Percentiles rank a stretch among this genome's conserved stretches.
Conservation (phyloP, 2,329 filamentous ascomycete species). For the Diplodia scrobiculata region DNA sequence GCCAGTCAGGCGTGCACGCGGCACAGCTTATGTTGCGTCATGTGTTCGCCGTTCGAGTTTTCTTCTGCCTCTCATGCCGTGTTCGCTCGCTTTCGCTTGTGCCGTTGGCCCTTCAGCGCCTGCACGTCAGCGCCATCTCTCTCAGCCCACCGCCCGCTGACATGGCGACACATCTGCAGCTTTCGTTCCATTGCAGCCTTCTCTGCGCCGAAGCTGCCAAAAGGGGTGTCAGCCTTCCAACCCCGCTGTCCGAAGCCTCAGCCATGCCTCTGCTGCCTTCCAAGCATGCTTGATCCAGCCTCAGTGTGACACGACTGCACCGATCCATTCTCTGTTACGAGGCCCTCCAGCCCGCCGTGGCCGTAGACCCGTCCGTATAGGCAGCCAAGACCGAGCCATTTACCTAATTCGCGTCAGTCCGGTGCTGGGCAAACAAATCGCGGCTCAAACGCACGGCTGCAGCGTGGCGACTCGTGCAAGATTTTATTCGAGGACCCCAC, state of each 20-base stretch:
- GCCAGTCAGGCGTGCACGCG: background rate
- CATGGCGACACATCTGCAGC: slow-evolving; percentile 8
- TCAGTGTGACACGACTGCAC: slow-evolving; percentile 18
- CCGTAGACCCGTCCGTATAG: slow-evolving; percentile 8
- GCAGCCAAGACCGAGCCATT: slow-evolving; percentile 5
- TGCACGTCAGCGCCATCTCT: background rate
- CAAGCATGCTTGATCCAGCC: slow-evolving; percentile 1
- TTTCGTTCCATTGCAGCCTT: slow-evolving; percentile 25
- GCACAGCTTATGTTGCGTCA: slow-evolving; percentile 19
- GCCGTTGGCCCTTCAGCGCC: background rate
- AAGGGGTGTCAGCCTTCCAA: background rate
- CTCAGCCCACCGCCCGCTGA: slow-evolving; percentile 14
- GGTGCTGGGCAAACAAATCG: slow-evolving; percentile 17
- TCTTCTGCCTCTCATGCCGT: slow-evolving; percentile 1
- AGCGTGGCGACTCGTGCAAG: slow-evolving; percentile 17
- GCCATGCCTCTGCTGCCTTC: background rate
- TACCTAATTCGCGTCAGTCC: slow-evolving; percentile 11
- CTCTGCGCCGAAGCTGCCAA: slow-evolving; percentile 13
- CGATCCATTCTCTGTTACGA: slow-evolving; percentile 7
- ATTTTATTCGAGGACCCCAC: background rate
- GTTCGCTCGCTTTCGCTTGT: slow-evolving; percentile 1
- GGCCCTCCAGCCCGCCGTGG: background rate
- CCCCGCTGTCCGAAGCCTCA: slow-evolving; percentile 7
- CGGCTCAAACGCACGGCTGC: slow-evolving; percentile 17
- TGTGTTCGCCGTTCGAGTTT: slow-evolving; percentile 3